These are phyloP conservation scores for Lentinula lateritia DNA, from an alignment of 768 basidiomycete genomes.

Conservation along the genomic window DNA sequence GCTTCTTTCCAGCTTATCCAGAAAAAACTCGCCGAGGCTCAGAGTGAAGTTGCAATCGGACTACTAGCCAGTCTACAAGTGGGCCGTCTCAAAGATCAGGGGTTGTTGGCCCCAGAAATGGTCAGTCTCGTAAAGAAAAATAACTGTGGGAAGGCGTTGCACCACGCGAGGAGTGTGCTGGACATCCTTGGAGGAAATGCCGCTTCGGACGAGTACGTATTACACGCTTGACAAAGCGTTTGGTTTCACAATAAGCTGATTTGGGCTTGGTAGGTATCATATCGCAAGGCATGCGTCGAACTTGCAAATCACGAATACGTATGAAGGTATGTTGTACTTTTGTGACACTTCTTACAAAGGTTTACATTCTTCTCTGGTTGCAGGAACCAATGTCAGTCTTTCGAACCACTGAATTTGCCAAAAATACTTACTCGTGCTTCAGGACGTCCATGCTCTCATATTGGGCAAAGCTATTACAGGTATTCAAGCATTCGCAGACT, in stretches of 20 bases:
- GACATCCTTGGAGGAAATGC: slow-evolving; percentile 96
- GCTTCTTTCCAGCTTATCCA: slow-evolving; percentile 97
- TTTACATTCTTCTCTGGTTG: neutral
- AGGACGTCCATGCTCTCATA: slow-evolving; percentile 91
- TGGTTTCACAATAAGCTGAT: neutral
- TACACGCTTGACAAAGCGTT: neutral
- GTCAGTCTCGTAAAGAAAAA: slow-evolving; percentile 93
- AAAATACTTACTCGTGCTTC: slow-evolving; percentile 12
- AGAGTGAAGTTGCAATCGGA: slow-evolving; percentile 79
- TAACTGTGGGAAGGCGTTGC: slow-evolving; percentile 89
- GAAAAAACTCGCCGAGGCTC: slow-evolving; percentile 94
- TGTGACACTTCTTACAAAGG: neutral
- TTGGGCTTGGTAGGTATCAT: slow-evolving; percentile 57
- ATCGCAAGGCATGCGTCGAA: slow-evolving; percentile 94
- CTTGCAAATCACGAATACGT: slow-evolving; percentile 93
- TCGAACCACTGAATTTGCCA: neutral
- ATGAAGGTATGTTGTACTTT: slow-evolving; percentile 56
- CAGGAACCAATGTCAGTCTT: slow-evolving; percentile 55
- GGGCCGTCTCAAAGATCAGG: slow-evolving; percentile 81
- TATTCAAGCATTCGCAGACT: slow-evolving; percentile 77
- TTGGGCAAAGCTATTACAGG: slow-evolving; percentile 92
- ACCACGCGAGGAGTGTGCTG: slow-evolving; percentile 73
- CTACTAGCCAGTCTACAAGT: slow-evolving; percentile 72
- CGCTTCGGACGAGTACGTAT: slow-evolving; percentile 79
- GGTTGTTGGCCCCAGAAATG: slow-evolving; percentile 81